phyloP scores from a whole-genome alignment of 1,284 basidiomycete species.

The Ceratorhiza oryzae-sativae region DNA sequence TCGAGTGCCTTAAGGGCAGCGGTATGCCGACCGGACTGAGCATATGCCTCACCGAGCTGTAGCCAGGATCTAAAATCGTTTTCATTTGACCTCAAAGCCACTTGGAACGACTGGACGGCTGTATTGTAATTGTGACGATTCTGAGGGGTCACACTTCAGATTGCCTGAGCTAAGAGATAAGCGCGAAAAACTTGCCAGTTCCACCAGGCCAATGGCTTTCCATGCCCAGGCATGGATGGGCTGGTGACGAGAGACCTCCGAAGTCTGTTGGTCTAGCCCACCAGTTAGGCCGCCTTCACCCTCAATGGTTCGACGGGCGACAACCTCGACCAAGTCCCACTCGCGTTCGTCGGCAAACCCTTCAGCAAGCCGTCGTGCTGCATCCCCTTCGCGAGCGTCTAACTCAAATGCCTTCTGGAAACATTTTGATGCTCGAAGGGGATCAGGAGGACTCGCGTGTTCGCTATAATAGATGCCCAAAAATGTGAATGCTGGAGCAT shows the following conservation, averaged over 20 bases:
- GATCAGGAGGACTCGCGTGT: constrained; percentile 74
- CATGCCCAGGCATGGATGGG: constrained; percentile 96
- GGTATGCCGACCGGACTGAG: constrained; percentile 83
- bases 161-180: not conserved
- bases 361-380: constrained; percentile 83
- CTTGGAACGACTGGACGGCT: constrained; percentile 88
- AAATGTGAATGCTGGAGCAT: constrained; percentile 92
- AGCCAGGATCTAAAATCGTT: constrained; percentile 86
- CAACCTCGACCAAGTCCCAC: constrained; percentile 95
- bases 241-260: constrained; percentile 58
- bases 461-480: constrained; percentile 91
- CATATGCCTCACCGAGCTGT: constrained; percentile 91
- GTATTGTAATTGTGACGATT: constrained; percentile 75
- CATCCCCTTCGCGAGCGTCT: constrained; percentile 86
- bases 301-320: constrained; percentile 90
- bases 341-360: constrained; percentile 93
- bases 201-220: constrained; percentile 95
- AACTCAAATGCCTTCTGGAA: constrained; percentile 99
- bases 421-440: constrained; percentile 88
- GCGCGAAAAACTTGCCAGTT: constrained; percentile 68
- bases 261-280: constrained; percentile 57
- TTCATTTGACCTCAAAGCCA: constrained; percentile 82
- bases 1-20: constrained; percentile 90
- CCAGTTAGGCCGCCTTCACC: constrained; percentile 84
- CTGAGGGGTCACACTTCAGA: constrained; percentile 53